Percentiles rank a stretch among this genome's conserved stretches.
Evolutionary conservation across 202 grass and related monocot genomes (phyloP).

Genomic region (Eragrostis tef): DNA sequence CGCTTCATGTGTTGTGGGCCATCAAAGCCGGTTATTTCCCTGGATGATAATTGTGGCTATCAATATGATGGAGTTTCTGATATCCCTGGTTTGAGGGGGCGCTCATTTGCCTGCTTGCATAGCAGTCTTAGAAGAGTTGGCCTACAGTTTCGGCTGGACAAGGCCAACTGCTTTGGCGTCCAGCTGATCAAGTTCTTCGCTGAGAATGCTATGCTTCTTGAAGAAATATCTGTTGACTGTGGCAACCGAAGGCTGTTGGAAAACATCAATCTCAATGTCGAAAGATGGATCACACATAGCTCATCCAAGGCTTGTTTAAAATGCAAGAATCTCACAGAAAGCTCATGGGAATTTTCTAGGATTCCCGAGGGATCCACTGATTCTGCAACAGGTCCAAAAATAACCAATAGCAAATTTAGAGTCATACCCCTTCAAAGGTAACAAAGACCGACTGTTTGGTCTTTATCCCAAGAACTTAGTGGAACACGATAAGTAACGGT

Average conservation of each 20-base stretch:
- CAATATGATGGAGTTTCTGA: neutral
- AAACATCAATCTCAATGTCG: neutral
- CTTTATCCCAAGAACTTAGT: too few species aligned
- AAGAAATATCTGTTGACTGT: neutral
- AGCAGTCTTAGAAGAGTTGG: neutral
- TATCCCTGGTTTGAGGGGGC: constrained; percentile 10
- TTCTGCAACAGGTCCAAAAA: neutral
- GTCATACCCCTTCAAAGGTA: neutral
- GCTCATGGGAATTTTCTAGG: neutral
- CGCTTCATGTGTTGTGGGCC: neutral
- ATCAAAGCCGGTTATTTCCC: neutral
- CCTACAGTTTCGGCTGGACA: neutral
- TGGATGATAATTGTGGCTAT: neutral
- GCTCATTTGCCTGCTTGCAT: neutral
- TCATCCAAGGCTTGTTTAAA: neutral
- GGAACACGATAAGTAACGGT: too few species aligned
- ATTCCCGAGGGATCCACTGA: neutral
- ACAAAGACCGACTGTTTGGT: neutral
- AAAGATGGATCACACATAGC: neutral
- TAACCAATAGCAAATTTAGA: neutral
- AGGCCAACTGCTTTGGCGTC: neutral
- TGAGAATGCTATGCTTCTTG: neutral
- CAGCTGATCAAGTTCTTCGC: neutral
- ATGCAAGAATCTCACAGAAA: neutral
- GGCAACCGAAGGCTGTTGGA: neutral